Evolutionary conservation across 2,329 filamentous ascomycete species (phyloP).

Genomic region (Fusarium cicatricum): DNA sequence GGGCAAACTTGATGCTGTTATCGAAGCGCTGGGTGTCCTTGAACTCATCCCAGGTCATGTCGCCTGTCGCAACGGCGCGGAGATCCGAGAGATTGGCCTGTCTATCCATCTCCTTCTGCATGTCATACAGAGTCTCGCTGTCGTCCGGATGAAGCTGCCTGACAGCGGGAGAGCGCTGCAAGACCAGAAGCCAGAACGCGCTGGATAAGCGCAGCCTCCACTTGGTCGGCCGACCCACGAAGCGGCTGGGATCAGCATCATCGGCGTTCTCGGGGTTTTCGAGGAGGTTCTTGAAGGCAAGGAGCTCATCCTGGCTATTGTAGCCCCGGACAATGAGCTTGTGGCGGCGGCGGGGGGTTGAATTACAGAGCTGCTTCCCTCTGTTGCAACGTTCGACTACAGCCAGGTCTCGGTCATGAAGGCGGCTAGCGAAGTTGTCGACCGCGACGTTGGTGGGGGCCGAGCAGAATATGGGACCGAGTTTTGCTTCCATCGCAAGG

Average conservation of each 20-base stretch:
- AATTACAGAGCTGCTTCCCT: background rate
- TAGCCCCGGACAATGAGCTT: conserved; percentile 10
- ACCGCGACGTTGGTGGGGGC: conserved; percentile 20
- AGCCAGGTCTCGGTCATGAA: background rate
- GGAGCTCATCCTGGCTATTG: conserved; percentile 3
- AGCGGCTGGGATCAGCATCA: too few relatives aligned
- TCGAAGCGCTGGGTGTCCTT: background rate
- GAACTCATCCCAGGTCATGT: background rate
- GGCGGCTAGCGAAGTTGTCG: conserved; percentile 16
- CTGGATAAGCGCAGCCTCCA: conserved; percentile 25
- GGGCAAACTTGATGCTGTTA: too few relatives aligned
- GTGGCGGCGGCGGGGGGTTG: background rate
- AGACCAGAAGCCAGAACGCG: conserved; percentile 18
- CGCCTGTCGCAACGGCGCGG: background rate
- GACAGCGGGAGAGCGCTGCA: conserved; percentile 13
- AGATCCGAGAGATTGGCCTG: too few relatives aligned
- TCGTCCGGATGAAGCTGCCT: conserved; percentile 13
- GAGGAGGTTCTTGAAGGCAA: too few relatives aligned
- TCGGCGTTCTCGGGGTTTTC: too few relatives aligned
- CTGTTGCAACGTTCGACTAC: conserved; percentile 7
- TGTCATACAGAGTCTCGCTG: background rate
- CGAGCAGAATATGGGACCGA: conserved; percentile 16
- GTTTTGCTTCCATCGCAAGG: conserved; percentile 16
- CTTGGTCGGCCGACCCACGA: too few relatives aligned
- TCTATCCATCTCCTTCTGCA: too few relatives aligned